Conservation (phyloP, 768 basidiomycete species). For the Guyanaporus albipodus region DNA sequence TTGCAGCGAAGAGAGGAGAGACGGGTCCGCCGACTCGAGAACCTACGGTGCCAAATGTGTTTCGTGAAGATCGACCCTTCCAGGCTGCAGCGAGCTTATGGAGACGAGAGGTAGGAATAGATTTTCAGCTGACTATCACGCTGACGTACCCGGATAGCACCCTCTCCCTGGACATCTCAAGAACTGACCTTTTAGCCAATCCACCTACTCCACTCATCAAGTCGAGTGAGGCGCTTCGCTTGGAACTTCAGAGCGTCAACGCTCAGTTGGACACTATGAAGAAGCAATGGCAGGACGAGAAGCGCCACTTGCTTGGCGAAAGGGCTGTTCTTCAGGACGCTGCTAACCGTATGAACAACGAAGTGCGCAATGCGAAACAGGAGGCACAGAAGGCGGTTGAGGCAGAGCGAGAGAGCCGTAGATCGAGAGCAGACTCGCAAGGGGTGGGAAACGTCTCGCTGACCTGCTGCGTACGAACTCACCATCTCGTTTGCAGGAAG, state of each 20-base stretch:
- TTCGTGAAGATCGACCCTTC: conserved; percentile 55
- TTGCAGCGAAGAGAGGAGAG: conserved; percentile 67
- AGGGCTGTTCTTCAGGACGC: conserved; percentile 70
- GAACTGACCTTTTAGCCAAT: conserved; percentile 45
- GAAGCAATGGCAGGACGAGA: conserved; percentile 68
- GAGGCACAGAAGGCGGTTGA: conserved; percentile 54
- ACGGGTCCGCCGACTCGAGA: conserved; percentile 54
- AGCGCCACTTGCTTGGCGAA: conserved; percentile 58
- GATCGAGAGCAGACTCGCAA: conserved; percentile 48
- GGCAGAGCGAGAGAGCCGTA: conserved; percentile 47
- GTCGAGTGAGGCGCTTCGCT: conserved; percentile 60
- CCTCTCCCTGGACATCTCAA: conserved; percentile 43
- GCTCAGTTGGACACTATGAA: conserved; percentile 60
- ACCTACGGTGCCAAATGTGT: conserved; percentile 67
- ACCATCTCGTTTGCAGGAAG: conserved; percentile 45
- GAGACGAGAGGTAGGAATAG: conserved; percentile 59
- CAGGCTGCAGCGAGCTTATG: conserved; percentile 35
- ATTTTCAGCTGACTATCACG: not conserved
- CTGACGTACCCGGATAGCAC: conserved; percentile 38
- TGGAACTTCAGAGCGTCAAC: conserved; percentile 60
- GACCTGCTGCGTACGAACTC: conserved; percentile 3
- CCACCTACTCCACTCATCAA: conserved; percentile 67
- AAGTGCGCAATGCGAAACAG: conserved; percentile 56
- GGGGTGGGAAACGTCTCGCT: conserved; percentile 37
- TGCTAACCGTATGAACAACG: conserved; percentile 58